These are phyloP conservation scores for Alternaria alternata DNA, from an alignment of 2,329 filamentous ascomycete species.

Conservation along the genomic window DNA sequence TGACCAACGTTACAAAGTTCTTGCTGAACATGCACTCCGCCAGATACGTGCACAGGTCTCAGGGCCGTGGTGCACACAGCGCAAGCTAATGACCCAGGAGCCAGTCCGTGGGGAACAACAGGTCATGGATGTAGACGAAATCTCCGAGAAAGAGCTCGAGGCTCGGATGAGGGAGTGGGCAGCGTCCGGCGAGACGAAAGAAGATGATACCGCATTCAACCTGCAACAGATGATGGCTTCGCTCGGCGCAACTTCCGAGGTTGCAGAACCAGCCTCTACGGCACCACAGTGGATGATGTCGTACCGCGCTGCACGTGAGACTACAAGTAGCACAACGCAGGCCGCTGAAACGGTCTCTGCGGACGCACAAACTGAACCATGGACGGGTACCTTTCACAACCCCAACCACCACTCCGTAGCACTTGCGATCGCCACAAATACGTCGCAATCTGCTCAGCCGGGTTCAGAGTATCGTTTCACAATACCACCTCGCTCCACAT, in stretches of 20 bases:
- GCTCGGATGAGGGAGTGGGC: slow-evolving; percentile 42
- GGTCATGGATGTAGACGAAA: slow-evolving; percentile 28
- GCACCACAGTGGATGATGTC: slow-evolving; percentile 39
- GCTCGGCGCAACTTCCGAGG: slow-evolving; percentile 33
- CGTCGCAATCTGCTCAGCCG: slow-evolving; percentile 10
- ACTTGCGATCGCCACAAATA: slow-evolving; percentile 31
- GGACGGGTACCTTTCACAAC: slow-evolving; percentile 44
- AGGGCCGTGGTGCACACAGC: slow-evolving; percentile 37
- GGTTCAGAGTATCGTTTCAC: slow-evolving; percentile 45
- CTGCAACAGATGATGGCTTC: slow-evolving; percentile 49
- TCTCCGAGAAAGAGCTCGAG: slow-evolving; percentile 40
- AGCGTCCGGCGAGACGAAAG: slow-evolving; percentile 30
- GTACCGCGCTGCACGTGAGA: slow-evolving; percentile 31
- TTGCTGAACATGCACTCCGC: slow-evolving; percentile 53
- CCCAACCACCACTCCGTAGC: slow-evolving; percentile 31
- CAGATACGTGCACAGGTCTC: slow-evolving; percentile 39
- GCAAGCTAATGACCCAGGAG: slow-evolving; percentile 32
- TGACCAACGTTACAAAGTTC: slow-evolving; percentile 35
- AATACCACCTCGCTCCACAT: slow-evolving; percentile 60
- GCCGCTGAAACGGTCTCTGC: slow-evolving; percentile 12
- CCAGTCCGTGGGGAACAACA: slow-evolving; percentile 20
- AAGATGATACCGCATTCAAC: slow-evolving; percentile 36
- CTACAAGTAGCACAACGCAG: slow-evolving; percentile 13
- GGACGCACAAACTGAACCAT: slow-evolving; percentile 30
- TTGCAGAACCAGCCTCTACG: slow-evolving; percentile 27